Evolutionary conservation across 1,139 yeast genomes (phyloP), one percentile per base, ranked within the genome.

Genomic region (Ogataea hybrid): DNA sequence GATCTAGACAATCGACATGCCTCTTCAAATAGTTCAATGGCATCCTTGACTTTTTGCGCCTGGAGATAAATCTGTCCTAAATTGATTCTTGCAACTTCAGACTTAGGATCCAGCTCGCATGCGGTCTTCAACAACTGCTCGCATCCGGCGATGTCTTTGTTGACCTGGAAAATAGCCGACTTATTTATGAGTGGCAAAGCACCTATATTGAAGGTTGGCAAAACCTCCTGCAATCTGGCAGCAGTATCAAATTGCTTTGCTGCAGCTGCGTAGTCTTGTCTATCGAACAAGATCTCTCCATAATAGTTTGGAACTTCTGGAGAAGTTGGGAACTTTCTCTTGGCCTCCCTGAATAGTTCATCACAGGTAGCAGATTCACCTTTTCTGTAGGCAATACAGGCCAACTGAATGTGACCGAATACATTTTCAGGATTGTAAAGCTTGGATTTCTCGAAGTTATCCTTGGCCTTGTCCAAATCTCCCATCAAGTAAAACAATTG

Each of bases 261-360:
- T 47, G 98, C 96, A 51, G 76, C 83, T 33, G 68, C 75, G 46
- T 77, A 70, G 54, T 85, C 86, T 57, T 85, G 84, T 57, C 79
- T 77, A 62, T 92, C 97, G 51, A 89, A 81, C 59, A 90, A 74
- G 41, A 92, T 84, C 70, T 92, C 98, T 61, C 97, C 98, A 61
- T 82, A 88, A 67, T 90, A 94, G 71, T 89, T 90, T 68, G 94
- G 95, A 56, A 89, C 86, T 65, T 88, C 97, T 42, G 97, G 88
- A 40, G 84, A 76, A 27, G 92, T 78, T 55, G 96, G 94, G 79
- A 87, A 88, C 62, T 74, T 75, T 64, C 75, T 72, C 59, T 80
- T 79, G 35, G 96, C 88, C 53, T 77, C 81, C 52, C 78, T 74
- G 70, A 92, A 92, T 51, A 79, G 71, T 42, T 64, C 66, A 41